These are phyloP conservation scores for Exophiala calicioides DNA, from an alignment of 2,329 filamentous ascomycete genomes.

Conservation along the genomic window DNA sequence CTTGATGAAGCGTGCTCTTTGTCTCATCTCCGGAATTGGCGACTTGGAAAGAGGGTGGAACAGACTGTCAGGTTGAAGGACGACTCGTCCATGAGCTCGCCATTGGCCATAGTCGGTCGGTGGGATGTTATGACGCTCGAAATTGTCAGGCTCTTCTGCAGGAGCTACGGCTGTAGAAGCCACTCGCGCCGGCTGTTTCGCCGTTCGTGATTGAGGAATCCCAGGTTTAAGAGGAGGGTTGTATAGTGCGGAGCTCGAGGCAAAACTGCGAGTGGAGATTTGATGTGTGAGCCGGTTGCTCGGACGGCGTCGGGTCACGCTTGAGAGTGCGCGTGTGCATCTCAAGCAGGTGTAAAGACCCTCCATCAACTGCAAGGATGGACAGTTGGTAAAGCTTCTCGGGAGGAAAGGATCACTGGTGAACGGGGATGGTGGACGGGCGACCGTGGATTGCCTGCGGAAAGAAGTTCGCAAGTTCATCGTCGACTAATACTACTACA, in stretches of 20 bases:
- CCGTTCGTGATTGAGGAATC: conserved; percentile 13
- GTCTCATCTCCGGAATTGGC: conserved; percentile 82
- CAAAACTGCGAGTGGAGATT: conserved; percentile 18
- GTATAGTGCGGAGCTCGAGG: conserved; percentile 20
- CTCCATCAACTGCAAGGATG: conserved; percentile 15
- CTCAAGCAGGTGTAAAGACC: conserved; percentile 26
- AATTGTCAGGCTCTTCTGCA: conserved; percentile 26
- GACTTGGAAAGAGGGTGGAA: conserved; percentile 92
- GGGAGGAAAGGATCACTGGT: neutral
- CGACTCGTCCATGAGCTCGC: conserved; percentile 34
- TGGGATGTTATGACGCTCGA: conserved; percentile 26
- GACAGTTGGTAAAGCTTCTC: neutral
- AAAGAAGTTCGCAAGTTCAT: conserved; percentile 1
- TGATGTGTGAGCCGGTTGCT: conserved; percentile 9
- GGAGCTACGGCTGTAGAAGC: conserved; percentile 25
- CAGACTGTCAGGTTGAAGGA: conserved; percentile 74
- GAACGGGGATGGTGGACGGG: neutral
- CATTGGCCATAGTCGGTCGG: conserved; percentile 31
- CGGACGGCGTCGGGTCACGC: conserved; percentile 8
- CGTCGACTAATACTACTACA: too few species aligned
- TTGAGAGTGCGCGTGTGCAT: conserved; percentile 26
- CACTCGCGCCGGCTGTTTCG: conserved; percentile 13
- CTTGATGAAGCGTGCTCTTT: conserved; percentile 85
- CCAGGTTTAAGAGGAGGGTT: conserved; percentile 9
- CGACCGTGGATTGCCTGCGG: neutral